Base-by-base conservation (phyloP, 1,284 basidiomycete species). In the Cryptococcus sp. region DNA sequence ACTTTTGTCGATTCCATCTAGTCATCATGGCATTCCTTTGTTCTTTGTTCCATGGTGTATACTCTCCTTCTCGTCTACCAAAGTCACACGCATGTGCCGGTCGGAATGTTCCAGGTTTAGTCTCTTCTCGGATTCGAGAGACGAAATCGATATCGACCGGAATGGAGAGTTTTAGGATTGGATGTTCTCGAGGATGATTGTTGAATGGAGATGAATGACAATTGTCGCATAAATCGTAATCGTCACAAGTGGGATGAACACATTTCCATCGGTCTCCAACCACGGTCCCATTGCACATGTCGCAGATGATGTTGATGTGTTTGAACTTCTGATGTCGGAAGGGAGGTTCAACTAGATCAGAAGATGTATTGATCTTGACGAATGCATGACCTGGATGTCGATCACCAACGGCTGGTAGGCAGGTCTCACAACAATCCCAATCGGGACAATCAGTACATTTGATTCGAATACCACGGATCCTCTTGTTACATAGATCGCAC, bases 141-240 rank as follows among this genome's bases (percentile, higher is more conserved):
- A 52, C 56, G 28, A 63, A 59, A 39, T 72, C 64, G 50, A 72
- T 56, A n/a, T 55, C 51, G 25, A 70, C 60, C 3, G 71, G 66
- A 10, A 58, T 53, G 67, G 80, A 86, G 72, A 91, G 80, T 80
- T 92, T 93, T 67, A 92, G 74, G 75, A 92, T 72, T 0, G 87
- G 84, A 67, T 93, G 91, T 37, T 77, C 81, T 7, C 72, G 61
- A 0, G 88, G 87, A 69, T 93, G 90, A 10, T 86, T 78, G 3
- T 84, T 74, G 53, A 88, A 87, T 0, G 90, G 89, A 47, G 82
- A 77, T 1, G 88, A 83, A 74, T 93, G 90, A 74, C 91, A 93
- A 53, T 77, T 74, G 60, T 81, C 80, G 74, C 90, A 93, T 16
- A 93, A 79, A 64, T 93, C 90, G 61, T 85, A 91, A 73, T 93